phyloP scores from a whole-genome alignment of 352 stramenopile species.

The Phytophthora sojae region DNA sequence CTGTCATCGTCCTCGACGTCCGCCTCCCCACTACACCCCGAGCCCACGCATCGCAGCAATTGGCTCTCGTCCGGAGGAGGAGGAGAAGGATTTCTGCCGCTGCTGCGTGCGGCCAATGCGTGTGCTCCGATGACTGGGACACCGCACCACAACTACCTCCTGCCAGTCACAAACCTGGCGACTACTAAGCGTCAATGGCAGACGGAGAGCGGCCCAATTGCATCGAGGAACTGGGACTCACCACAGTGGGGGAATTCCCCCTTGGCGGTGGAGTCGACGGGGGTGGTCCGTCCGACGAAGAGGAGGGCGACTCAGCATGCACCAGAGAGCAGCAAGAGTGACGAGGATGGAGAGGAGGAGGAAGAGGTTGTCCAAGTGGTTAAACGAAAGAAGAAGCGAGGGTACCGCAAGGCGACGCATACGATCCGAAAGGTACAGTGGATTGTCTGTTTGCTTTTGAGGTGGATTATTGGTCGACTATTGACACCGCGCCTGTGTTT shows the following conservation, averaged over 20 bases:
- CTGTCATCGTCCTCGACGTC: conserved; percentile 6
- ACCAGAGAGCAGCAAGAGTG: neutral
- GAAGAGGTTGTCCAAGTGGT: conserved; percentile 11
- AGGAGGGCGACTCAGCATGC: conserved; percentile 5
- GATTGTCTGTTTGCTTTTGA: neutral
- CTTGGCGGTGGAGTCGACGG: conserved; percentile 1
- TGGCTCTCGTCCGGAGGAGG: neutral
- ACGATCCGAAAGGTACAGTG: conserved; percentile 42
- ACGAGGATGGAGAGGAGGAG: conserved; percentile 3
- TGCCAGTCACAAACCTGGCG: neutral
- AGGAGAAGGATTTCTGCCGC: conserved; percentile 12
- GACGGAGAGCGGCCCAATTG: neutral
- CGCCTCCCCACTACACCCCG: neutral
- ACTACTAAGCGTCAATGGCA: neutral
- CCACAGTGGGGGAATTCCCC: neutral
- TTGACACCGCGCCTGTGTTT: neutral
- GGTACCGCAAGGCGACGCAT: conserved; percentile 44
- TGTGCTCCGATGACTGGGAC: conserved; percentile 15
- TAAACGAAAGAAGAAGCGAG: conserved; percentile 30
- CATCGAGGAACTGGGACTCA: neutral
- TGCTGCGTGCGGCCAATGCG: conserved; percentile 24
- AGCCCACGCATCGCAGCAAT: neutral
- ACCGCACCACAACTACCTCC: neutral
- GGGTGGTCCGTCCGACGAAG: conserved; percentile 6
- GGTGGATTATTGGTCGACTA: neutral